Evolutionary conservation across 441 rosid genomes (phyloP), one percentile per base, ranked within the genome.

Genomic region (Eutrema salsugineum): DNA sequence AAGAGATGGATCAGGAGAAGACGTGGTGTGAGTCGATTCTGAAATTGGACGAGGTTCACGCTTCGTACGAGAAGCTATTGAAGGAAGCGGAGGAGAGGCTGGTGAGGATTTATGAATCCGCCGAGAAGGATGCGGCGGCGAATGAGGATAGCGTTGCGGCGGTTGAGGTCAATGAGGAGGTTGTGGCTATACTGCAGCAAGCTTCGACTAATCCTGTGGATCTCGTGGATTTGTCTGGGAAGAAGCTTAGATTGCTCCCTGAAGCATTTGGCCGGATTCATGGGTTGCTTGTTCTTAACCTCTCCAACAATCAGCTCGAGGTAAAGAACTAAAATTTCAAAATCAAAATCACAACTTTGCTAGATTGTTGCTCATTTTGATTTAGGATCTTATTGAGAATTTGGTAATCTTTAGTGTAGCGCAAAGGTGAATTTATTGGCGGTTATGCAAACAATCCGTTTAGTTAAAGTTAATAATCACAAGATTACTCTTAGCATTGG

Each of bases 31-130:
- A 68, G 61, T 66, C 89, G 59, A 69, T 91, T 27, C 50, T 94
- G 80, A 87, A 88, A 61, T 56, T 91, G 72, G 94, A 91, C 8
- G 96, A 91, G 81, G 80, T 87, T 87, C 97, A 91, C 66, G 83
- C 72, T 36, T 82, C 85, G 14, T 91, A 92, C 43, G 94, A 79
- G 82, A 88, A 78, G 86, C 67, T 91, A 55, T 56, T 90, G 81
- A 60, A 60, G 14, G 65, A 60, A 60, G 65, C 65, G 3, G 65
- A 60, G 65, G 65, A 60, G 65, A 60, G 65, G 65, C 65, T 60
- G 0, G 49, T 60, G 19, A 60, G 35, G 49, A 60, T 60, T 14
- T 60, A 60, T 8, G 49, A 60, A 14, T 14, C 35, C 17, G 64
- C 47, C 5, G 65, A 60, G 65, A 60, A 60, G 48, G n/a, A 22